Evolutionary conservation across 208 protist species (phyloP).

Genomic region (Acanthamoeba castellanii): DNA sequence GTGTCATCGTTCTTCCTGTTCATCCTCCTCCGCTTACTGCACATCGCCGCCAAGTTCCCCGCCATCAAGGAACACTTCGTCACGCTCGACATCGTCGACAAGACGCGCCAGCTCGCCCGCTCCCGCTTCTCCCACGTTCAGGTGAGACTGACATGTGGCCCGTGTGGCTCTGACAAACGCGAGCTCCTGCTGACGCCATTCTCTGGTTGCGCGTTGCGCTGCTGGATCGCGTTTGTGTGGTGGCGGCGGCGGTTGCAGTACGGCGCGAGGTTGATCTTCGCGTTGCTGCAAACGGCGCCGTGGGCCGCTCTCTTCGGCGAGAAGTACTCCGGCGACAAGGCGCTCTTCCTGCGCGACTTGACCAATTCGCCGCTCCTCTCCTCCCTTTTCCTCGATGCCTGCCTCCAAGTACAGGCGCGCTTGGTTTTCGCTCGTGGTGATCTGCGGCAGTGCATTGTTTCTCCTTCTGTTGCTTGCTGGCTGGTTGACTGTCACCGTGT

Average conservation of each 20-base stretch:
- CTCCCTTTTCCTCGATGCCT: not conserved
- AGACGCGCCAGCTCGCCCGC: not conserved
- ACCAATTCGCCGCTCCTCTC: constrained; percentile 56
- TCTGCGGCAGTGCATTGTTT: not conserved
- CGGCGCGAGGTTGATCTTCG: not conserved
- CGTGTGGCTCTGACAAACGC: not conserved
- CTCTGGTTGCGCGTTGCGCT: not conserved
- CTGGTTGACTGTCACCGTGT: not conserved
- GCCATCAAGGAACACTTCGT: constrained; percentile 15
- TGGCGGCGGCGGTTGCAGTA: not conserved
- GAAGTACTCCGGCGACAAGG: constrained; percentile 18
- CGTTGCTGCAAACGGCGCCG: constrained; percentile 3
- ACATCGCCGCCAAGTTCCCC: not conserved
- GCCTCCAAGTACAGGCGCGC: constrained; percentile 8
- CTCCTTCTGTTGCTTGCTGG: not conserved
- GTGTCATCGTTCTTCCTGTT: constrained; percentile 64
- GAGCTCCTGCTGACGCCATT: not conserved
- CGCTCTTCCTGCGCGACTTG: constrained; percentile 46
- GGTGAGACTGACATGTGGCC: not conserved
- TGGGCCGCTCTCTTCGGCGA: constrained; percentile 14
- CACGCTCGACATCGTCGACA: not conserved
- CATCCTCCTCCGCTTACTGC: not conserved
- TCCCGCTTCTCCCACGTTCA: constrained; percentile 49
- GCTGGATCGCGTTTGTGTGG: not conserved
- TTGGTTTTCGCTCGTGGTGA: not conserved